A percentile compares a stretch with the other conserved stretches of the same genome.
These are phyloP conservation scores for Diaporthe caulivora DNA, from an alignment of 2,329 filamentous ascomycete genomes.

Conservation along the genomic window DNA sequence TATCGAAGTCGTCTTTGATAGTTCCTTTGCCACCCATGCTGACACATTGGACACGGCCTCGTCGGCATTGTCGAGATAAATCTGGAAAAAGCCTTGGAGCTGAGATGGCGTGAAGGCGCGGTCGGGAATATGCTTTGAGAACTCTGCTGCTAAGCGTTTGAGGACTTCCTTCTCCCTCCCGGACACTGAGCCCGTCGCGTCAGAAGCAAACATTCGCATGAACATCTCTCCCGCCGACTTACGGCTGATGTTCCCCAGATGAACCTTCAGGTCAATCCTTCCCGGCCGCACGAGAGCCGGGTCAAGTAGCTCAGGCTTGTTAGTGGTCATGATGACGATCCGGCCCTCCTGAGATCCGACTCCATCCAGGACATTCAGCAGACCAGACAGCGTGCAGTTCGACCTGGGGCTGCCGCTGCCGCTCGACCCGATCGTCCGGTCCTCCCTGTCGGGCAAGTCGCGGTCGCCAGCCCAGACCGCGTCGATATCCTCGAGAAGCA, in stretches of 20 bases:
- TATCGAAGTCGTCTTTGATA: background rate
- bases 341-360: constrained; percentile 76
- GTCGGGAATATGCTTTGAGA: constrained; percentile 48
- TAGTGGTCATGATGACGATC: constrained; percentile 79
- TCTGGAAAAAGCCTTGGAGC: constrained; percentile 52
- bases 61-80: constrained; percentile 48
- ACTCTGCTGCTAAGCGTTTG: constrained; percentile 45
- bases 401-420: constrained; percentile 38
- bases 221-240: constrained; percentile 52
- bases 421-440: constrained; percentile 28
- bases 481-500: constrained; percentile 68
- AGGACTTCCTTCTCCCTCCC: constrained; percentile 41
- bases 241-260: constrained; percentile 60
- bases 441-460: constrained; percentile 33
- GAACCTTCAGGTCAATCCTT: constrained; percentile 70
- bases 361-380: constrained; percentile 77
- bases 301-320: constrained; percentile 72
- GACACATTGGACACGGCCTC: constrained; percentile 44
- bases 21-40: constrained; percentile 33
- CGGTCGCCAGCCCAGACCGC: constrained; percentile 47
- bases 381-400: constrained; percentile 66
- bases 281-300: constrained; percentile 72
- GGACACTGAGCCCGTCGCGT: constrained; percentile 40
- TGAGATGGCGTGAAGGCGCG: constrained; percentile 52
- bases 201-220: constrained; percentile 50